Conservation (phyloP, 1,139 yeast genomes). For the Geotrichum aggregatum region DNA sequence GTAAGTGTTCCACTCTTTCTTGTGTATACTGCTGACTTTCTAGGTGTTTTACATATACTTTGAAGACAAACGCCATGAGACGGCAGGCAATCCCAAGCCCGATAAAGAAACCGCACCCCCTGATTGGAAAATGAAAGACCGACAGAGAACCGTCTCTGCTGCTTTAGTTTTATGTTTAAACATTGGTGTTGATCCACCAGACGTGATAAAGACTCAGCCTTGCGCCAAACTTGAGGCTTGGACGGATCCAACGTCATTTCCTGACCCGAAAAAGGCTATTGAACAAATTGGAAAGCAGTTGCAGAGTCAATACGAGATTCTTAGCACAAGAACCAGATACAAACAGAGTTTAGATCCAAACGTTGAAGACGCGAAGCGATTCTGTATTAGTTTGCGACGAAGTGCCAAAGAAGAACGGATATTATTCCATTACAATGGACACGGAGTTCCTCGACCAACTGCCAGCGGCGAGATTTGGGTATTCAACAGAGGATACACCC, state of each 20-base stretch:
- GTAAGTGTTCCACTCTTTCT: slow-evolving; percentile 25
- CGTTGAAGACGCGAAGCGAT: slow-evolving; percentile 90
- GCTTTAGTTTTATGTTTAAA: slow-evolving; percentile 86
- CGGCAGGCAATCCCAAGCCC: slow-evolving; percentile 76
- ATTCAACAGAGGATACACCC: slow-evolving; percentile 93
- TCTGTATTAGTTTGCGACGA: slow-evolving; percentile 81
- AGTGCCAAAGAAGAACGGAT: slow-evolving; percentile 85
- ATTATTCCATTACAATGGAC: slow-evolving; percentile 93
- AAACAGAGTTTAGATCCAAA: slow-evolving; percentile 91
- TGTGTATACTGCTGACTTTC: slow-evolving; percentile 7
- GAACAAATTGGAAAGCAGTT: slow-evolving; percentile 86
- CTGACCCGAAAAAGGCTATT: slow-evolving; percentile 86
- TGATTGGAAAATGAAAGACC: slow-evolving; percentile 92
- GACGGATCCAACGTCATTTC: slow-evolving; percentile 81
- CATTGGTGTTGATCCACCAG: slow-evolving; percentile 97
- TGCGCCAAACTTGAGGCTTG: slow-evolving; percentile 92
- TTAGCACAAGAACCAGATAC: slow-evolving; percentile 81
- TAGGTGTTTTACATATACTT: slow-evolving; percentile 70
- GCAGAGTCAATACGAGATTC: slow-evolving; percentile 83
- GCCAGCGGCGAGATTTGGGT: slow-evolving; percentile 99
- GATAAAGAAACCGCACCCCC: slow-evolving; percentile 52
- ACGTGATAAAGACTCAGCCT: slow-evolving; percentile 87
- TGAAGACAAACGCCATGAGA: slow-evolving; percentile 86
- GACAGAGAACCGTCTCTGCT: slow-evolving; percentile 93
- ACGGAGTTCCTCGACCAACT: slow-evolving; percentile 98